phyloP scores from a whole-genome alignment of 2,329 filamentous ascomycete genomes.

The Verticillium dahliae region DNA sequence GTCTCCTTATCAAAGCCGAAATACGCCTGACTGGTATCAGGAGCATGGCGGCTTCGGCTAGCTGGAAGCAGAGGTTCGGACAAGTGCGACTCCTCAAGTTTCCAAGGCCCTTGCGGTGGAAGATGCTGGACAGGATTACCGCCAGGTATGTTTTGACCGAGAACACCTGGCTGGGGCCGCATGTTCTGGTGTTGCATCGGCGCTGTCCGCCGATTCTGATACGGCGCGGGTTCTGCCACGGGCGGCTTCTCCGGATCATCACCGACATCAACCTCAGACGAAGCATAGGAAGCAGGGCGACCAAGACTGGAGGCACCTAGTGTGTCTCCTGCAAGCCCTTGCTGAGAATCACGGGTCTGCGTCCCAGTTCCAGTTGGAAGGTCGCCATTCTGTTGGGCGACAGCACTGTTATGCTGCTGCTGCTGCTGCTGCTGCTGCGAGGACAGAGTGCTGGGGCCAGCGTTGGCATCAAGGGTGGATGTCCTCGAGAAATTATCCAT shows the following conservation, averaged over 20 bases:
- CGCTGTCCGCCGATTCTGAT: constrained; percentile 2
- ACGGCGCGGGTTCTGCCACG: not conserved
- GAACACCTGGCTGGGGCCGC: constrained; percentile 11
- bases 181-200: constrained; percentile 13
- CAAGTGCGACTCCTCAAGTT: constrained; percentile 47
- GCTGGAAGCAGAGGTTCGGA: constrained; percentile 37
- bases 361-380: not conserved
- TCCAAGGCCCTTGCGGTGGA: constrained; percentile 42
- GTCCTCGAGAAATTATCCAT: constrained; percentile 13
- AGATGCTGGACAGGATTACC: constrained; percentile 32
- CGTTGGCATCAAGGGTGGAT: not conserved
- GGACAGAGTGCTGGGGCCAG: constrained; percentile 2
- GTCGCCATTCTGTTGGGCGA: not conserved
- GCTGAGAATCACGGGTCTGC: not conserved
- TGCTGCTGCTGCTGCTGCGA: not conserved
- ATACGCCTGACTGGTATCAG: constrained; percentile 27
- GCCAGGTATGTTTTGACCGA: not conserved
- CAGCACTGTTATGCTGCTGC: not conserved
- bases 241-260: constrained; percentile 2
- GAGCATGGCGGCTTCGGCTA: constrained; percentile 8
- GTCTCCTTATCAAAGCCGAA: constrained; percentile 48
- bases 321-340: not conserved
- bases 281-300: not conserved
- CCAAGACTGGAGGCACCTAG: not conserved
- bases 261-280: not conserved